Conservation (phyloP, 75 land plant species). For the Picea sitchensis region DNA sequence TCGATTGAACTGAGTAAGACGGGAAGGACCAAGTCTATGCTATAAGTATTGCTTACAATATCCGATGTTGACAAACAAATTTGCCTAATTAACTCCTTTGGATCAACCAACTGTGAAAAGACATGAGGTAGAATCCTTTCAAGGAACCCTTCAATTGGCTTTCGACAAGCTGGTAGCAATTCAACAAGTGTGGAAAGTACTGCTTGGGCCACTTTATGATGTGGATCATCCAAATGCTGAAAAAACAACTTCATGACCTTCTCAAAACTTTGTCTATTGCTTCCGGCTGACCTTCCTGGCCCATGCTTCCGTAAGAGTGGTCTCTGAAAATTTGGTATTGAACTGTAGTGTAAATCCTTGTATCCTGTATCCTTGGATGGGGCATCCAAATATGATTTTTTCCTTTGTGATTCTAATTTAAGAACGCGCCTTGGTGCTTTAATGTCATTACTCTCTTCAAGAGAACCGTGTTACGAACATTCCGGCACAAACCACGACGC, state of each 20-base stretch:
- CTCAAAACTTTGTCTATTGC: slow-evolving; percentile 81
- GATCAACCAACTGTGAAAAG: slow-evolving; percentile 89
- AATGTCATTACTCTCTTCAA: slow-evolving; percentile 46
- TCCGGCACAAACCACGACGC: no score
- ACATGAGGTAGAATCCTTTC: slow-evolving; percentile 96
- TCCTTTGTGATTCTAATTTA: slow-evolving; percentile 41
- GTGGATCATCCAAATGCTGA: slow-evolving; percentile 97
- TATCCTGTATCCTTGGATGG: slow-evolving; percentile 37
- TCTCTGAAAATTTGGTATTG: slow-evolving; percentile 87
- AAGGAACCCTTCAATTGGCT: slow-evolving; percentile 88
- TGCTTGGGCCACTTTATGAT: slow-evolving; percentile 99
- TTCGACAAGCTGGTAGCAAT: slow-evolving; percentile 81
- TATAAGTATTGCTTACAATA: slow-evolving; percentile 81
- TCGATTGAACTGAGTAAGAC: slow-evolving; percentile 93
- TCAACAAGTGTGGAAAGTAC: slow-evolving; percentile 90
- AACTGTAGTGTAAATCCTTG: slow-evolving; percentile 45
- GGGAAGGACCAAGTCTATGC: slow-evolving; percentile 82
- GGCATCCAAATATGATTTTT: slow-evolving; percentile 49
- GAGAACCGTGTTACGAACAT: slow-evolving; percentile 22
- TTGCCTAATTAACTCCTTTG: slow-evolving; percentile 86
- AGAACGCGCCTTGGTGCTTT: slow-evolving; percentile 45
- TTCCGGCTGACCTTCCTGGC: slow-evolving; percentile 55
- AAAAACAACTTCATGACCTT: slow-evolving; percentile 97
- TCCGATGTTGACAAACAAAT: slow-evolving; percentile 78
- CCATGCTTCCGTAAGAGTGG: slow-evolving; percentile 74